A percentile compares a stretch with the other conserved stretches of the same genome.
These are phyloP conservation scores for Echeveria elegans DNA, from an alignment of 164 flowering plant genomes.

Conservation along the genomic window DNA sequence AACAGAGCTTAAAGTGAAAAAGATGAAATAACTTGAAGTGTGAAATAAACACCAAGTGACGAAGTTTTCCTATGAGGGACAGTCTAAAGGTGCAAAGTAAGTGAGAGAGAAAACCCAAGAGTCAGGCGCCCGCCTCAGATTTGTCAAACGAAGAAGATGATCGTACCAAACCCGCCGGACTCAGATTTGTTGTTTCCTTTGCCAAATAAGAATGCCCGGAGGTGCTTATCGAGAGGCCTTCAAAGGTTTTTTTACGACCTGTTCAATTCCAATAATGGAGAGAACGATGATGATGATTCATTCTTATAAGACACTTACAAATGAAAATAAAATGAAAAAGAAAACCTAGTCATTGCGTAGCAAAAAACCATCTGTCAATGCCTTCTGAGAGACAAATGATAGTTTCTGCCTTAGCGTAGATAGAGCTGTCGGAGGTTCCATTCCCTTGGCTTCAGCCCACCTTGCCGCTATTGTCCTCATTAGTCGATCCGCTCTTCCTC, in stretches of 20 bases:
- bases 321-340: no score
- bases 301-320: no score
- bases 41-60: neutral
- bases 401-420: no score
- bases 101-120: slow-evolving; percentile 33
- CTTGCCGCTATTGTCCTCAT: no score
- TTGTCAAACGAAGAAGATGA: slow-evolving; percentile 92
- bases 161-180: slow-evolving; percentile 69
- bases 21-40: neutral
- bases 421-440: no score
- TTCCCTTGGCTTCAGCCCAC: no score
- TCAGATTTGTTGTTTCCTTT: slow-evolving; percentile 28
- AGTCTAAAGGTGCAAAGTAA: neutral
- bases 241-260: slow-evolving; percentile 55
- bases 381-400: no score
- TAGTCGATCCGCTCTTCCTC: no score
- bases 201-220: slow-evolving; percentile 39
- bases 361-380: no score
- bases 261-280: slow-evolving; percentile 86
- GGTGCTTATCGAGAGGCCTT: slow-evolving; percentile 28
- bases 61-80: neutral
- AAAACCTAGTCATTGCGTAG: no score
- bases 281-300: no score
- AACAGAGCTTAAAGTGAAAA: no score
- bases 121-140: slow-evolving; percentile 87